These are phyloP conservation scores for Dactylellina sp. DNA, from an alignment of 2,329 filamentous ascomycete species.

Conservation along the genomic window DNA sequence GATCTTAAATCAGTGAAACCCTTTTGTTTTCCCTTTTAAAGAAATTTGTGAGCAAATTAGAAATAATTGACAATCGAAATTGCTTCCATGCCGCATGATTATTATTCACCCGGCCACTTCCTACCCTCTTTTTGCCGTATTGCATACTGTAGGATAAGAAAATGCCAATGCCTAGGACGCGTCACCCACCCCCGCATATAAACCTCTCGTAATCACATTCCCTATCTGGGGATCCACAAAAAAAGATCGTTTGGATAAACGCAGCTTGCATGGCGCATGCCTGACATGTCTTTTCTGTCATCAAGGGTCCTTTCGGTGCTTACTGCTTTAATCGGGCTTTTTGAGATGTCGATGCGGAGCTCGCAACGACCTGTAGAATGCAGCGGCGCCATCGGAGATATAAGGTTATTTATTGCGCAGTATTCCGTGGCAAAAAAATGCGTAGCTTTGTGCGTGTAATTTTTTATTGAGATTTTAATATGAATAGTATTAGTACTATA, in stretches of 20 bases:
- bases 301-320: neutral
- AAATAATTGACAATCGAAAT: no score
- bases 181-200: conserved; percentile 30
- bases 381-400: neutral
- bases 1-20: conserved; percentile 1
- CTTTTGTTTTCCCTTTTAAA: neutral
- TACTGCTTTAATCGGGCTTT: no score
- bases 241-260: conserved; percentile 11
- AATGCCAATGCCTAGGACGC: conserved; percentile 29
- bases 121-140: neutral
- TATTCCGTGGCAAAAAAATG: neutral
- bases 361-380: neutral
- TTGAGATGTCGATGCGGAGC: no score
- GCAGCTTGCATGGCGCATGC: conserved; percentile 37
- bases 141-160: neutral
- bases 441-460: neutral
- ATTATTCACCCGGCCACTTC: neutral
- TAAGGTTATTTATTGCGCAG: neutral
- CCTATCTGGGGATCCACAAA: conserved; percentile 26
- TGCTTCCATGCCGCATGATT: conserved; percentile 1
- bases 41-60: no score
- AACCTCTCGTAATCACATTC: conserved; percentile 46
- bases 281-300: conserved; percentile 14
- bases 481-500: no score
- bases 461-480: no score